phyloP scores from a whole-genome alignment of 1,284 basidiomycete genomes.

The Trichosporon faecale region DNA sequence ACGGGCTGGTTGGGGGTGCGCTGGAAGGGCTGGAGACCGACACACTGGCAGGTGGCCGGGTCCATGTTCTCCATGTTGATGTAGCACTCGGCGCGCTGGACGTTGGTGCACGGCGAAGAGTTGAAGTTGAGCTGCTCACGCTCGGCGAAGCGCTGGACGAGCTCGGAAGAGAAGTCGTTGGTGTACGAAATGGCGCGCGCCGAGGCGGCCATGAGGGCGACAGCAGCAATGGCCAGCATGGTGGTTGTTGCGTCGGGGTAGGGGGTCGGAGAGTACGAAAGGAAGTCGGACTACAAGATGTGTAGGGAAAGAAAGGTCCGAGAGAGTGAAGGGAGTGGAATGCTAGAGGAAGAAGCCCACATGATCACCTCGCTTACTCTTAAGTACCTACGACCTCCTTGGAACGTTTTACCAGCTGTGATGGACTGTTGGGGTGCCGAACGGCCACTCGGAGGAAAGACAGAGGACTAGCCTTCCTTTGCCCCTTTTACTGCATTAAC shows the following conservation, averaged over 20 bases:
- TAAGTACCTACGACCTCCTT: background rate
- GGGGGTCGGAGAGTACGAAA: background rate
- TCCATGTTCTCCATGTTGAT: slow-evolving; percentile 15
- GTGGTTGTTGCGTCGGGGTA: background rate
- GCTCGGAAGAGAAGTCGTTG: slow-evolving; percentile 8
- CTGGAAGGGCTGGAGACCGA: slow-evolving; percentile 6
- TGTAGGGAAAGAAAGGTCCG: background rate
- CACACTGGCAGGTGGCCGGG: slow-evolving; percentile 13
- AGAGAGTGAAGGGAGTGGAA: background rate
- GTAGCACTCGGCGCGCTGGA: slow-evolving; percentile 17
- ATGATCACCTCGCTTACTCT: background rate
- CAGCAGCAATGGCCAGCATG: slow-evolving; percentile 7
- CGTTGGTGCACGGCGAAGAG: slow-evolving; percentile 2
- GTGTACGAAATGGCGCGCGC: background rate
- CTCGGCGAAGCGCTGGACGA: slow-evolving; percentile 3
- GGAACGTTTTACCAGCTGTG: background rate
- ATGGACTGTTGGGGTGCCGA: background rate
- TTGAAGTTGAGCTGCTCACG: background rate
- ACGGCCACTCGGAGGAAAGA: background rate
- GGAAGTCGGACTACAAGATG: background rate
- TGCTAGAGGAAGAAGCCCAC: background rate
- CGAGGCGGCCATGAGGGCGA: slow-evolving; percentile 6
- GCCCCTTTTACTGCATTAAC: background rate
- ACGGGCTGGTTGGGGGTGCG: slow-evolving; percentile 4
- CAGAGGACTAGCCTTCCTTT: background rate